Base-by-base conservation (phyloP, 2,329 filamentous ascomycete species). In the Ophidiomyces ophidiicola region DNA sequence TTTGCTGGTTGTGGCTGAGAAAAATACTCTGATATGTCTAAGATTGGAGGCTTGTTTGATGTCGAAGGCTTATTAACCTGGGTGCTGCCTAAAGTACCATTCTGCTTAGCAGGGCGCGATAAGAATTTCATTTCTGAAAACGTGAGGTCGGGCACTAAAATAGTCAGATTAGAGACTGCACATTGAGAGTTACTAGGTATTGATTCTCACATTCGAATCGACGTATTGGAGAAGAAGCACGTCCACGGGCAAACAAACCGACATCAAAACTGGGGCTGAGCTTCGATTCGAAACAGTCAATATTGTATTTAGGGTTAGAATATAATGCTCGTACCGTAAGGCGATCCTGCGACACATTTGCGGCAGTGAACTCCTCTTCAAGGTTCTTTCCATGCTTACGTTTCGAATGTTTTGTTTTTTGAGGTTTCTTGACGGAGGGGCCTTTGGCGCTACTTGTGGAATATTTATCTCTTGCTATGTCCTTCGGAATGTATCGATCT, bases 281-380 rank as follows among this genome's bases (percentile, higher is more conserved):
- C 64, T 67, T 41, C 24, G n/a, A 15, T 6, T 24, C 23, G 4
- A 17, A 24, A 32, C 36, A n/a, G 26, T 39, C 29, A 38, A 26
- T 45, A 45, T 10, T 39, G 23, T 43, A 6, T 37, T 20, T 10
- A 42, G 35, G 19, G 24, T n/a, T n/a, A n/a, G n/a, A n/a, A n/a
- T n/a, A 33, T 14, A 15, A 24, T 12, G 29, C 5, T 14, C 63
- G 49, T 52, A 75, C 72, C 11, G 71, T 75, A 37, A 76, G 56
- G 6, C 70, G 65, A n/a, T 64, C 58, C 34, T 64, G 63, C 7
- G 66, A 54, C 29, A 80, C 65, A 36, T 68, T 69, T 3, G 66
- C 54, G 1, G 76, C 76, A 8, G 59, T 59, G 45, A 80, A 81
- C 14, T 69, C 69, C 5, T 64, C 55, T 55, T 76, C 69, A 5